Percentiles rank a stretch among this genome's conserved stretches.
Evolutionary conservation across 2,329 filamentous ascomycete genomes (phyloP).

Genomic region (Microdochium paspali): DNA sequence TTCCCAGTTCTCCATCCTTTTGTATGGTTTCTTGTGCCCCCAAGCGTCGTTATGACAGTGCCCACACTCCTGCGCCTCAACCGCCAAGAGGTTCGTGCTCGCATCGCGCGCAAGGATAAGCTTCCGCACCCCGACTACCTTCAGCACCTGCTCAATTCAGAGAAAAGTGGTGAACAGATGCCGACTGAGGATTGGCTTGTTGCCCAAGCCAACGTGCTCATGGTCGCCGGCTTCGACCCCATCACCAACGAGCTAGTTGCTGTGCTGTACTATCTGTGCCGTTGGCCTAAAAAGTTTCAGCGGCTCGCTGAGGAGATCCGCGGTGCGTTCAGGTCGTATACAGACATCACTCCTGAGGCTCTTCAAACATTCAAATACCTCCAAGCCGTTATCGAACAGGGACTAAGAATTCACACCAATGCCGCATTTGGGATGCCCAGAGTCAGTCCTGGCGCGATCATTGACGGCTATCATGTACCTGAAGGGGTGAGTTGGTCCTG

Average conservation of each 20-base stretch:
- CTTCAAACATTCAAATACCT: slow-evolving; percentile 8
- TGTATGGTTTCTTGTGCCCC: slow-evolving; percentile 8
- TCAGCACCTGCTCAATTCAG: slow-evolving; percentile 10
- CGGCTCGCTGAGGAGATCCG: slow-evolving; percentile 9
- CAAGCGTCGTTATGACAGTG: slow-evolving; percentile 2
- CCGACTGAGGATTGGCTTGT: slow-evolving; percentile 9
- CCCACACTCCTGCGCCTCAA: slow-evolving; percentile 5
- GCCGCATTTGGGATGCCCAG: slow-evolving; percentile 9
- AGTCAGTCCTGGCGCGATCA: slow-evolving; percentile 12
- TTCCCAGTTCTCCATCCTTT: slow-evolving; percentile 8
- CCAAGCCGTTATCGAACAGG: slow-evolving; percentile 10
- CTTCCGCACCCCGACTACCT: slow-evolving; percentile 13
- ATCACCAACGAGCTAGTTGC: slow-evolving; percentile 9
- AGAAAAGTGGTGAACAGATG: slow-evolving; percentile 6
- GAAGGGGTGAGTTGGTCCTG: neutral
- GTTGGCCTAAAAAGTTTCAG: slow-evolving; percentile 4
- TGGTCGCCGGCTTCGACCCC: slow-evolving; percentile 12
- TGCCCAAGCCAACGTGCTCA: slow-evolving; percentile 6
- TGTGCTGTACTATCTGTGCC: slow-evolving; percentile 5
- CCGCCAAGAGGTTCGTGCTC: slow-evolving; percentile 5
- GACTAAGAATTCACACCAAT: slow-evolving; percentile 8
- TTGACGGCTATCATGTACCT: slow-evolving; percentile 10
- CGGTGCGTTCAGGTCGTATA: slow-evolving; percentile 8
- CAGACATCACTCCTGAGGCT: slow-evolving; percentile 8
- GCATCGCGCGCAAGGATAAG: slow-evolving; percentile 10